These are phyloP conservation scores for Flaveria bidentis DNA, from an alignment of 129 eudicot genomes.

Conservation along the genomic window DNA sequence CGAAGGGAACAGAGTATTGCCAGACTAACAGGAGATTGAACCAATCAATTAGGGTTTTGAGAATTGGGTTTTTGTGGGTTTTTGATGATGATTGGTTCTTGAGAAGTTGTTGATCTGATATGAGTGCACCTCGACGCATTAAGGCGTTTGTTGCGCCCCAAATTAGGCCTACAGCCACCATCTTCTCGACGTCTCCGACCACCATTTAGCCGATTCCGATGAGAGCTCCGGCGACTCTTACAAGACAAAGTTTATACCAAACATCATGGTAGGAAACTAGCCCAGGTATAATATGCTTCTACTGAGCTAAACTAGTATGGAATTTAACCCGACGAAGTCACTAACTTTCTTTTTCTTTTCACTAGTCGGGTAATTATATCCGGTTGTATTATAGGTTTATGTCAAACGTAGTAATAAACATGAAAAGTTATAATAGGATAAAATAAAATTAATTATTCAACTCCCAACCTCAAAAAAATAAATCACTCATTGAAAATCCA, in stretches of 20 bases:
- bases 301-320: too few species aligned
- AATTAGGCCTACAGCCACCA: constrained; percentile 89
- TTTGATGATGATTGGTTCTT: constrained; percentile 47
- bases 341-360: too few species aligned
- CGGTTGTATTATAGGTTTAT: too few species aligned
- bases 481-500: too few species aligned
- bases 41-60: constrained; percentile 57
- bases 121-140: constrained; percentile 80
- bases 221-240: neutral
- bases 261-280: too few species aligned
- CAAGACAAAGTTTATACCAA: neutral
- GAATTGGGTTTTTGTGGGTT: constrained; percentile 44
- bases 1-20: constrained; percentile 86
- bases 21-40: constrained; percentile 65
- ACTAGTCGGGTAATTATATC: too few species aligned
- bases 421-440: too few species aligned
- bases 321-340: too few species aligned
- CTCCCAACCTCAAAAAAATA: too few species aligned
- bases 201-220: constrained; percentile 32
- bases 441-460: too few species aligned
- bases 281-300: too few species aligned
- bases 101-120: constrained; percentile 52
- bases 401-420: too few species aligned
- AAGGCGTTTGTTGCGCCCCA: constrained; percentile 98
- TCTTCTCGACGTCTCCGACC: constrained; percentile 71